Evolutionary conservation across 2,329 filamentous ascomycete species (phyloP).

Genomic region (Verticillium dahliae): DNA sequence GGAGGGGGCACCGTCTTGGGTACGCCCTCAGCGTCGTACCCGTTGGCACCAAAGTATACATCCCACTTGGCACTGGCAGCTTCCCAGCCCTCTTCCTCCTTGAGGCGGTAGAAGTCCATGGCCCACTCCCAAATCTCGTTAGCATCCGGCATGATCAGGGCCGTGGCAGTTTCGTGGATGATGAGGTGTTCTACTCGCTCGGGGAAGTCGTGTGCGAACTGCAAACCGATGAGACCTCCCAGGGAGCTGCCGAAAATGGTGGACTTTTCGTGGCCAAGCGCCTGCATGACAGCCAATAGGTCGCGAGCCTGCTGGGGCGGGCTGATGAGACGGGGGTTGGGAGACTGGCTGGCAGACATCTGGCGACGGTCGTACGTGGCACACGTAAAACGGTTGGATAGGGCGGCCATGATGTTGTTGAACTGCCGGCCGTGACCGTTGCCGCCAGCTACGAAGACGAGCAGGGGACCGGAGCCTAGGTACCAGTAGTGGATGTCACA

Average conservation of each 20-base stretch:
- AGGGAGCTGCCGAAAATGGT: slow-evolving; percentile 22
- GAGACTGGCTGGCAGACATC: slow-evolving; percentile 21
- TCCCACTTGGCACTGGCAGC: slow-evolving; percentile 12
- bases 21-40: slow-evolving; percentile 19
- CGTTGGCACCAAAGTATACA: slow-evolving; percentile 11
- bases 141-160: slow-evolving; percentile 17
- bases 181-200: slow-evolving; percentile 20
- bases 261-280: slow-evolving; percentile 17
- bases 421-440: slow-evolving; percentile 25
- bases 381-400: slow-evolving; percentile 19
- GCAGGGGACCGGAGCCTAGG: slow-evolving; percentile 20
- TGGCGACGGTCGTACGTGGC: slow-evolving; percentile 25
- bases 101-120: slow-evolving; percentile 14
- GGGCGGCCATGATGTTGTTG: slow-evolving; percentile 18
- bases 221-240: slow-evolving; percentile 21
- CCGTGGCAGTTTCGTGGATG: slow-evolving; percentile 20
- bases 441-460: slow-evolving; percentile 24
- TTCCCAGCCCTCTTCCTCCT: slow-evolving; percentile 14
- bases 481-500: slow-evolving; percentile 24
- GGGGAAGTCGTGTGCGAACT: slow-evolving; percentile 23
- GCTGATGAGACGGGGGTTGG: slow-evolving; percentile 15
- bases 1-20: slow-evolving; percentile 11
- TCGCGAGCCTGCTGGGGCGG: slow-evolving; percentile 23
- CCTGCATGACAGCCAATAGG: slow-evolving; percentile 19
- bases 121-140: slow-evolving; percentile 15